These are phyloP conservation scores for Trichomonascus vanleenenianus DNA, from an alignment of 805 yeast species.

Conservation along the genomic window DNA sequence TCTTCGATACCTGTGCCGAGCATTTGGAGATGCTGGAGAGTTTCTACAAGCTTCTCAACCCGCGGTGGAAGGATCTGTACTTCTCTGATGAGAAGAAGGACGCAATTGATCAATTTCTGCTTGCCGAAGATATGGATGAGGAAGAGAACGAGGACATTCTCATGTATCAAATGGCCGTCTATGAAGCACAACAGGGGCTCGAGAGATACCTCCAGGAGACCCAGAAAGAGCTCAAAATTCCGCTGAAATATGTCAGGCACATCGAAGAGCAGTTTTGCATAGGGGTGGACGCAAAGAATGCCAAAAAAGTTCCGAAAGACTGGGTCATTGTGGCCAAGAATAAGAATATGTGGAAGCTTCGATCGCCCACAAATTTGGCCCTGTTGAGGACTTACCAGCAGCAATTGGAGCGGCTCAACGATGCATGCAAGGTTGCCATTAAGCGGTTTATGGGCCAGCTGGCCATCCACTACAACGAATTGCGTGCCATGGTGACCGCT, in stretches of 20 bases:
- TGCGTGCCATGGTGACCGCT: constrained; percentile 38
- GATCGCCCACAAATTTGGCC: neutral
- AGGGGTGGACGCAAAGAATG: constrained; percentile 59
- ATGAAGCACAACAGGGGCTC: constrained; percentile 38
- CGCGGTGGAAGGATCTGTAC: constrained; percentile 5
- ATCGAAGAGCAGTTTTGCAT: constrained; percentile 37
- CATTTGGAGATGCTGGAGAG: constrained; percentile 25
- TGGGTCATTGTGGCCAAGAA: constrained; percentile 77
- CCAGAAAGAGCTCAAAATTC: constrained; percentile 42
- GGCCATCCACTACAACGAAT: constrained; percentile 30
- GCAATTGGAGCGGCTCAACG: constrained; percentile 46
- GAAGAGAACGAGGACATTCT: constrained; percentile 8
- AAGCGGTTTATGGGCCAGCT: constrained; percentile 32
- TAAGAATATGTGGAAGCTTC: constrained; percentile 36
- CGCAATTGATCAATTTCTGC: constrained; percentile 17
- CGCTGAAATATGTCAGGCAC: constrained; percentile 49
- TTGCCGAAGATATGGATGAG: constrained; percentile 13
- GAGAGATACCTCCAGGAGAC: constrained; percentile 44
- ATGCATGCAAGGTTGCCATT: constrained; percentile 43
- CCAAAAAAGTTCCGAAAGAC: constrained; percentile 52
- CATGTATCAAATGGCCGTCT: constrained; percentile 26
- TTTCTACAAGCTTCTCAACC: constrained; percentile 19
- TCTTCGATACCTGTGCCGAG: constrained; percentile 35
- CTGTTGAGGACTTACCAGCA: constrained; percentile 33
- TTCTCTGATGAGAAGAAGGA: constrained; percentile 15